Conservation (phyloP, 2,329 filamentous ascomycete genomes). For the Domatiomyces globalis region DNA sequence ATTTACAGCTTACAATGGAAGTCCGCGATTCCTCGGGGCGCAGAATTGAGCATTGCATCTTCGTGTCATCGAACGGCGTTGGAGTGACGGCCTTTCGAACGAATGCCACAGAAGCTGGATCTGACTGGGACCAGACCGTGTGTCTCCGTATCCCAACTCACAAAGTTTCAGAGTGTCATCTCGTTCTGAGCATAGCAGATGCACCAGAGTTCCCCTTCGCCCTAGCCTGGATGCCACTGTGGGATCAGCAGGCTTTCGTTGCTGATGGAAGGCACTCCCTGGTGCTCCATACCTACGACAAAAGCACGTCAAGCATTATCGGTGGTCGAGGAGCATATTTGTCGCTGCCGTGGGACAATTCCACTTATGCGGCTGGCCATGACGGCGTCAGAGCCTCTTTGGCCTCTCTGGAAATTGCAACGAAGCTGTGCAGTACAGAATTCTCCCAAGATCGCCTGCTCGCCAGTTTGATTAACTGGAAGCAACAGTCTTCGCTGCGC, state of each 20-base stretch:
- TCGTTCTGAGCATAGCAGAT: slow-evolving; percentile 82
- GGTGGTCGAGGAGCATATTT: slow-evolving; percentile 76
- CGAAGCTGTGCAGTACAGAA: slow-evolving; percentile 83
- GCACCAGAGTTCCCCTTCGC: slow-evolving; percentile 79
- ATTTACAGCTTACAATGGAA: slow-evolving; percentile 78
- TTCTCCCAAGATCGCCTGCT: slow-evolving; percentile 88
- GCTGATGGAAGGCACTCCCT: slow-evolving; percentile 70
- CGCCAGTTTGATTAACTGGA: slow-evolving; percentile 75
- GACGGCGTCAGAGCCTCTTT: slow-evolving; percentile 61
- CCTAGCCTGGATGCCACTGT: slow-evolving; percentile 81
- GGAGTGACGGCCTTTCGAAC: slow-evolving; percentile 80
- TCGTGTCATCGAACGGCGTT: slow-evolving; percentile 64
- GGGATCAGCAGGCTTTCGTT: slow-evolving; percentile 82
- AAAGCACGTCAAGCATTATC: slow-evolving; percentile 61
- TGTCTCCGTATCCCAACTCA: slow-evolving; percentile 63
- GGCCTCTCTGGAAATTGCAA: slow-evolving; percentile 63
- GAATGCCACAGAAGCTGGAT: slow-evolving; percentile 60
- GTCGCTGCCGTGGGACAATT: slow-evolving; percentile 57
- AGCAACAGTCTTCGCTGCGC: slow-evolving; percentile 55
- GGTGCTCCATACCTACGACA: slow-evolving; percentile 80
- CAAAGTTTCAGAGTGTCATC: slow-evolving; percentile 68
- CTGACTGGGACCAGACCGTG: slow-evolving; percentile 78
- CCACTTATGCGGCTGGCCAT: slow-evolving; percentile 39
- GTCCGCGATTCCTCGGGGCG: slow-evolving; percentile 67
- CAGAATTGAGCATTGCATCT: slow-evolving; percentile 77